A percentile compares a stretch with the other conserved stretches of the same genome.
phyloP scores from a whole-genome alignment of 164 flowering plant genomes.

The Amborella trichopoda region DNA sequence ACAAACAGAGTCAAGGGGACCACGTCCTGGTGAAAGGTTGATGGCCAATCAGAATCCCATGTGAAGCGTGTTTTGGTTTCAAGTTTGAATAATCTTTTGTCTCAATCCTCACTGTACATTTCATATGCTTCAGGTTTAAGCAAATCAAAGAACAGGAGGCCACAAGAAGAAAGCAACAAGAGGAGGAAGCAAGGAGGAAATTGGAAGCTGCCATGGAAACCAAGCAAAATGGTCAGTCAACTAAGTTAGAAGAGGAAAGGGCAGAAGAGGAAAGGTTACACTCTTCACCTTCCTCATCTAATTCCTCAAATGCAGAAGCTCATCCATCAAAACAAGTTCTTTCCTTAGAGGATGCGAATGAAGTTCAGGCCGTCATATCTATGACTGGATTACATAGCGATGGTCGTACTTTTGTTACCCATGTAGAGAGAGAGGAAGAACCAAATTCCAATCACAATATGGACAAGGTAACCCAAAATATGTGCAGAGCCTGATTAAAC shows the following conservation, averaged over 20 bases:
- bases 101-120: background rate
- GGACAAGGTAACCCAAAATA: conserved; percentile 5
- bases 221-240: conserved; percentile 12
- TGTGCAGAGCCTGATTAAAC: too few species aligned
- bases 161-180: conserved; percentile 43
- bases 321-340: background rate
- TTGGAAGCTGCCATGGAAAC: conserved; percentile 21
- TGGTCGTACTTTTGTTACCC: background rate
- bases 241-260: conserved; percentile 17
- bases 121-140: conserved; percentile 47
- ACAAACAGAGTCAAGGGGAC: conserved; percentile 33
- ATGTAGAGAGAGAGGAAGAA: background rate
- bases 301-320: conserved; percentile 13
- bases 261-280: background rate
- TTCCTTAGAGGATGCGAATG: conserved; percentile 2
- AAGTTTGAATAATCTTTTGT: background rate
- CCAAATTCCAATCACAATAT: background rate
- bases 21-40: conserved; percentile 80
- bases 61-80: background rate
- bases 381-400: background rate
- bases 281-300: background rate
- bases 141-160: conserved; percentile 81
- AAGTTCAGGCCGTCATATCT: background rate
- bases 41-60: background rate
- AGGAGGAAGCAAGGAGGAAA: conserved; percentile 49